Conservation (phyloP, 345 rosid species). For the Luvunga scandens region DNA sequence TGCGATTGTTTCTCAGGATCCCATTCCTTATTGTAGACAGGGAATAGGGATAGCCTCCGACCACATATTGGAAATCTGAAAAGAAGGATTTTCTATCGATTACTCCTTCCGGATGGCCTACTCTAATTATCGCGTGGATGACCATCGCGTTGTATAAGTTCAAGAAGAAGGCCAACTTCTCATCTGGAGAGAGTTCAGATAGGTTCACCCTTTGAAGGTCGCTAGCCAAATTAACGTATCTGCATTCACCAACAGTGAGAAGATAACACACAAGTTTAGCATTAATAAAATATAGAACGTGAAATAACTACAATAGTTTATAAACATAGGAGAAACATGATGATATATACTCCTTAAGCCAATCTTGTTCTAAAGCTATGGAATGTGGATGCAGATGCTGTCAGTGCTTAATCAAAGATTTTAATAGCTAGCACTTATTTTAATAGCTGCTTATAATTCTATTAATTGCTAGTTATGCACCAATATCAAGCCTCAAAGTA, state of each 20-base stretch:
- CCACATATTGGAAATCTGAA: conserved; percentile 66
- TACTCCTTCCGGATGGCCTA: conserved; percentile 62
- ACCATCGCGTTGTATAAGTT: conserved; percentile 92
- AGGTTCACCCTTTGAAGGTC: conserved; percentile 80
- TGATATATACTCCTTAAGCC: not conserved
- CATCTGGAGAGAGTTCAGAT: conserved; percentile 41
- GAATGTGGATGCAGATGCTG: not conserved
- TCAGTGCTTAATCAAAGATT: not conserved
- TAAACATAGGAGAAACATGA: not conserved
- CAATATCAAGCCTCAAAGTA: no score
- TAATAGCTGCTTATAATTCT: not conserved
- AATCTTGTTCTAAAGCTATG: not conserved
- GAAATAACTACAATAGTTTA: not conserved
- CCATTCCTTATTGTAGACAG: conserved; percentile 62
- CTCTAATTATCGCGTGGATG: conserved; percentile 76
- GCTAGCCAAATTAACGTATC: conserved; percentile 63
- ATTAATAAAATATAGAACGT: no score
- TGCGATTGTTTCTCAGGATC: conserved; percentile 60
- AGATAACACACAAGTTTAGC: not conserved
- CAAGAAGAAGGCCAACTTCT: conserved; percentile 74
- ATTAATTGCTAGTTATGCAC: not conserved
- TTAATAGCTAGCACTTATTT: not conserved
- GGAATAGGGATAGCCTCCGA: conserved; percentile 77
- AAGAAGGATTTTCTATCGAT: conserved; percentile 65
- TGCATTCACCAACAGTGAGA: conserved; percentile 19